Conservation (phyloP, 2,329 filamentous ascomycete genomes). For the Alternaria consortialis region DNA sequence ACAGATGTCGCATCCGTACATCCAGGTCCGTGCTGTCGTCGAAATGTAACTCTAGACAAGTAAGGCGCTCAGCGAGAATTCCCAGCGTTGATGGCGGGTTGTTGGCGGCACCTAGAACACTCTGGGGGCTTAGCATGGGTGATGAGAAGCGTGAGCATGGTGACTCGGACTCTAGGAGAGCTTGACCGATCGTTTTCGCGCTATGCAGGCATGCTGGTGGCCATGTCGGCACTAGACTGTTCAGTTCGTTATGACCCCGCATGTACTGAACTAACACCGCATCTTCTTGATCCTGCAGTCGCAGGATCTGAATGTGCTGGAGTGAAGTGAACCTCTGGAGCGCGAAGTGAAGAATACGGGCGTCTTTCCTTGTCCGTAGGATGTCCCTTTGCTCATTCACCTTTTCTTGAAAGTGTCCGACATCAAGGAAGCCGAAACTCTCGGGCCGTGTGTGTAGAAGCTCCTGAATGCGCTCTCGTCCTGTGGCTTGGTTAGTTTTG, state of each 20-base stretch:
- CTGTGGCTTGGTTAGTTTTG: slow-evolving; percentile 39
- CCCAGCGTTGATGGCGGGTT: slow-evolving; percentile 59
- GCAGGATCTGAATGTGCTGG: slow-evolving; percentile 71
- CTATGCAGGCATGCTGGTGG: slow-evolving; percentile 69
- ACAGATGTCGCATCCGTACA: slow-evolving; percentile 65
- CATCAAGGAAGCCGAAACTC: slow-evolving; percentile 49
- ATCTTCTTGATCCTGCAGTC: slow-evolving; percentile 68
- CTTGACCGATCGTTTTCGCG: slow-evolving; percentile 65
- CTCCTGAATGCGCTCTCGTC: slow-evolving; percentile 53
- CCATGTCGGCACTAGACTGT: slow-evolving; percentile 65
- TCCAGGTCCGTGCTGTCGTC: slow-evolving; percentile 67
- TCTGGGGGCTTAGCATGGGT: slow-evolving; percentile 69
- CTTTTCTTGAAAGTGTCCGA: slow-evolving; percentile 56
- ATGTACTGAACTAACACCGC: slow-evolving; percentile 63
- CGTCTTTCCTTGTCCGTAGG: slow-evolving; percentile 61
- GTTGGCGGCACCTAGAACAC: slow-evolving; percentile 61
- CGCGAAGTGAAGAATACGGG: slow-evolving; percentile 62
- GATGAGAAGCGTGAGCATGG: slow-evolving; percentile 68
- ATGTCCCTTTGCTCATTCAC: slow-evolving; percentile 62
- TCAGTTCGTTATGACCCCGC: slow-evolving; percentile 56
- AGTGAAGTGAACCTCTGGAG: slow-evolving; percentile 66
- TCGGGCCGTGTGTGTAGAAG: slow-evolving; percentile 49
- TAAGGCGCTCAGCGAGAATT: slow-evolving; percentile 64
- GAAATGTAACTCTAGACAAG: slow-evolving; percentile 70
- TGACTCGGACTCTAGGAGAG: slow-evolving; percentile 65